Base-by-base conservation (phyloP, 2,329 filamentous ascomycete genomes). In the Paecilomyces formosus region DNA sequence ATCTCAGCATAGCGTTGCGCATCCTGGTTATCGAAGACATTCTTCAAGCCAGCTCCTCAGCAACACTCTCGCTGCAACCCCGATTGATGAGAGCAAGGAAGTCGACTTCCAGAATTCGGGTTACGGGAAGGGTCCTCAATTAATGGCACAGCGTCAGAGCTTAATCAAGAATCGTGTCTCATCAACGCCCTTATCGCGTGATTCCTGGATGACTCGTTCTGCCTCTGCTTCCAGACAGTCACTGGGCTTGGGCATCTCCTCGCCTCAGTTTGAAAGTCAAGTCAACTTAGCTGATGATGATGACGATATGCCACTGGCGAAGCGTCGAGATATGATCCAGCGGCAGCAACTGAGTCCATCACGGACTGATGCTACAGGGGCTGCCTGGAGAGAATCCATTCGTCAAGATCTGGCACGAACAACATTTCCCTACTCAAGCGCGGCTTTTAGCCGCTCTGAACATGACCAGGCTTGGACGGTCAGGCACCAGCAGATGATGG, bases 241-340 rank as follows among this genome's bases (percentile, higher is more conserved):
- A 8, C 31, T 67, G 3, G 60, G 58, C 22, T 65, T 68, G 18
- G 57, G 52, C 24, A 24, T n/a, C 0, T 58, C 60, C 24, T 56
- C 59, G 1, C 54, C 58, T 3, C 57, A 63, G 62, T 18, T 52
- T 15, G 51, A 18, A 45, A 60, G 61, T 39, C 58, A 59, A 54
- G 18, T 53, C 22, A 66, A 63, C 22, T 60, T 69, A 8, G 68
- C 76, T 18, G 82, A 84, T 63, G 77, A 81, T 63, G 77, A 81
- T 1, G 89, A 92, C 60, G 84, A 92, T 58, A 79, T 93, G 63
- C 87, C 89, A 0, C 79, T 94, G 18, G 88, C 85, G 50, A 84
- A 88, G 65, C 85, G 89, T 51, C 82, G 81, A 57, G 76, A 83
- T 53, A 72, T 88, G 28, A 84, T 89, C 57, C 74, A 76, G n/a